These are phyloP conservation scores for Colletotrichum trifolii DNA, from an alignment of 2,329 filamentous ascomycete genomes.

Conservation along the genomic window DNA sequence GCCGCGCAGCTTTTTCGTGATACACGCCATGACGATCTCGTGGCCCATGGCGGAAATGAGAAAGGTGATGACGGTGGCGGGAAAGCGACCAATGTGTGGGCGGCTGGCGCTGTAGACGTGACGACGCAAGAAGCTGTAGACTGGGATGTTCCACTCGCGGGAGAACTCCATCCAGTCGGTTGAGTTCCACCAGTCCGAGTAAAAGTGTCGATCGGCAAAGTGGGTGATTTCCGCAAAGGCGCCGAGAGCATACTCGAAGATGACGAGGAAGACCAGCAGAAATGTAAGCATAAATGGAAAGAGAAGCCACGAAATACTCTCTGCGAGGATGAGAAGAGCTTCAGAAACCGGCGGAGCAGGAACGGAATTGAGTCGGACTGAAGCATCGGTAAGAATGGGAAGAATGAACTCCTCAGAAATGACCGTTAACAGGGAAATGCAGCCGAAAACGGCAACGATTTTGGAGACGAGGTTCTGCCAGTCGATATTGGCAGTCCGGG, in stretches of 20 bases:
- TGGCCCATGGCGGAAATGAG: slow-evolving; percentile 89
- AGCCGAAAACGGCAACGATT: slow-evolving; percentile 89
- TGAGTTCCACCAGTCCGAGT: slow-evolving; percentile 80
- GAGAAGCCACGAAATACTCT: slow-evolving; percentile 89
- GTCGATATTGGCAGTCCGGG: slow-evolving; percentile 78
- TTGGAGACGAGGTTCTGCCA: slow-evolving; percentile 88
- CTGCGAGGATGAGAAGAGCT: slow-evolving; percentile 81
- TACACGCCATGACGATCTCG: slow-evolving; percentile 97
- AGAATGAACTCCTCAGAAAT: slow-evolving; percentile 96
- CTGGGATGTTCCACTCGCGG: slow-evolving; percentile 96
- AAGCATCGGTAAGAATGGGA: slow-evolving; percentile 83
- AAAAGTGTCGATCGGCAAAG: slow-evolving; percentile 95
- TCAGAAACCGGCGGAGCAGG: slow-evolving; percentile 64
- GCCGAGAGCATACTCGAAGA: slow-evolving; percentile 96
- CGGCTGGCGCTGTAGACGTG: slow-evolving; percentile 92
- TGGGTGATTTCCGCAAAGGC: slow-evolving; percentile 94
- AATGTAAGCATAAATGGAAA: slow-evolving; percentile 99
- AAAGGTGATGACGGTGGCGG: slow-evolving; percentile 91
- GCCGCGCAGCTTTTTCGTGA: slow-evolving; percentile 94
- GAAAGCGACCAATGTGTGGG: slow-evolving; percentile 77
- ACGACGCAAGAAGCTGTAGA: slow-evolving; percentile 92
- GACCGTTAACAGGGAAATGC: slow-evolving; percentile 93
- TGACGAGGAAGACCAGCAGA: slow-evolving; percentile 94
- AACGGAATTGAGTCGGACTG: slow-evolving; percentile 58
- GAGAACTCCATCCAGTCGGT: slow-evolving; percentile 96